Base-by-base conservation (phyloP, 176 grass and related monocot genomes). In the Cenchrus purpureus region DNA sequence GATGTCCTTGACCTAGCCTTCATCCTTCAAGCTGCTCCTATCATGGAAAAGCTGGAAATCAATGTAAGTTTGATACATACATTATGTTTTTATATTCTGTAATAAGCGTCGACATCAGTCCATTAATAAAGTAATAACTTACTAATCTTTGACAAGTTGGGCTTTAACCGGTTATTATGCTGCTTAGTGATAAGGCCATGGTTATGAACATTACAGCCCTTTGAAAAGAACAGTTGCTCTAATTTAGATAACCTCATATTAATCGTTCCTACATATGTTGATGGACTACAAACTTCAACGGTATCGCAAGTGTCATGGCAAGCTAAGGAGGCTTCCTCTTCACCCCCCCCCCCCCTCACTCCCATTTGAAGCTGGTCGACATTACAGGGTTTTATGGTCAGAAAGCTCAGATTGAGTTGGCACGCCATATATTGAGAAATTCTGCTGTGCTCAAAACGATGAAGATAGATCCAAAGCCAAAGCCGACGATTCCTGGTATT, bases 1-100 rank as follows among this genome's bases (percentile, higher is more conserved):
- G 70, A 74, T 83, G 70, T 53, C 17, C 81, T 74, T 53, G 58
- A 83, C 4, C 73, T 74, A 62, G 52, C 67, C 34, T 15, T 14
- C 43, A 55, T 81, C 51, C 19, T 70, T 12, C 20, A 74, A 28
- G 56, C 45, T 17, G 17, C 29, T 64, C 70, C 81, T 53, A 10
- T 17, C 9, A 42, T 74, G 69, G 81, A 83, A 40, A 74, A 42
- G 11, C 19, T 83, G 12, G 70, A 74, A 51, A n/a, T 65, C 52
- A 70, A 83, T 65, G 70, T 83, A 53, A 83, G 70, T 52, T 74
- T 50, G 16, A 25, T 25, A 12, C 5, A 19, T 7, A 57, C 19
- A 7, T 57, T 57, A 57, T 19, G 16, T 55, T 57, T 57, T 57
- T 25, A 25, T 56, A 7, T 57, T 57, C 19, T 7, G 5, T 19